These are phyloP conservation scores for Persicaria tinctoria DNA, from an alignment of 148 eudicot species.

Conservation along the genomic window DNA sequence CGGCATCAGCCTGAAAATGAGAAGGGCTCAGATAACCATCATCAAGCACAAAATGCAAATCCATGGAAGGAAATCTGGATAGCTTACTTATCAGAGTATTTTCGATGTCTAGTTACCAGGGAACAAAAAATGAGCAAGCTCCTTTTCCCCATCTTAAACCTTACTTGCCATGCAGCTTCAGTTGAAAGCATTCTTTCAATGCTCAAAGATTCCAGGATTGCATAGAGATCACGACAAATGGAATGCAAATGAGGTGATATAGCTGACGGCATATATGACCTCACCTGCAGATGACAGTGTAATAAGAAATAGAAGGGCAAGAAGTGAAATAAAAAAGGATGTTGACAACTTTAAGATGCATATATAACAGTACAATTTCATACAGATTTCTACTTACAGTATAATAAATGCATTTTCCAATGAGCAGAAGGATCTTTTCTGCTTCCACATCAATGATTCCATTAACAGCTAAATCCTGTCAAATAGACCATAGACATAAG, in stretches of 20 bases:
- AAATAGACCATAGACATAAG: neutral
- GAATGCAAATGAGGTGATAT: constrained; percentile 43
- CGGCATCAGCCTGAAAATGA: constrained; percentile 63
- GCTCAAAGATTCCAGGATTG: constrained; percentile 41
- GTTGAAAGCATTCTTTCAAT: constrained; percentile 30
- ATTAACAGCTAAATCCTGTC: constrained; percentile 32
- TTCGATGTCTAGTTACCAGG: constrained; percentile 66
- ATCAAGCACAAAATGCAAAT: constrained; percentile 5
- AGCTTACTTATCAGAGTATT: constrained; percentile 67
- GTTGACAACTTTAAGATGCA: neutral
- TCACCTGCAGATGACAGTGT: constrained; percentile 36
- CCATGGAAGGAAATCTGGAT: neutral
- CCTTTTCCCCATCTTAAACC: constrained; percentile 66
- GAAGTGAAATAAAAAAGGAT: neutral
- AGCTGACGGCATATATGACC: constrained; percentile 76
- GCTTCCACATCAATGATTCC: constrained; percentile 29
- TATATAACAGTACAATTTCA: neutral
- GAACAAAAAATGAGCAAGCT: constrained; percentile 58
- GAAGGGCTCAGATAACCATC: constrained; percentile 13
- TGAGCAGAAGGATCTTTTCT: constrained; percentile 43
- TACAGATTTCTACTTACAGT: constrained; percentile 38
- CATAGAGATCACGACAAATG: constrained; percentile 45
- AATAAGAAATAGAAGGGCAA: constrained; percentile 13
- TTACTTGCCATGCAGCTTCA: constrained; percentile 36
- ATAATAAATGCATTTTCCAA: constrained; percentile 60